Evolutionary conservation across 2,329 filamentous ascomycete species (phyloP), one percentile per base, ranked within the genome.

Genomic region (Dactylellina haptotyla): DNA sequence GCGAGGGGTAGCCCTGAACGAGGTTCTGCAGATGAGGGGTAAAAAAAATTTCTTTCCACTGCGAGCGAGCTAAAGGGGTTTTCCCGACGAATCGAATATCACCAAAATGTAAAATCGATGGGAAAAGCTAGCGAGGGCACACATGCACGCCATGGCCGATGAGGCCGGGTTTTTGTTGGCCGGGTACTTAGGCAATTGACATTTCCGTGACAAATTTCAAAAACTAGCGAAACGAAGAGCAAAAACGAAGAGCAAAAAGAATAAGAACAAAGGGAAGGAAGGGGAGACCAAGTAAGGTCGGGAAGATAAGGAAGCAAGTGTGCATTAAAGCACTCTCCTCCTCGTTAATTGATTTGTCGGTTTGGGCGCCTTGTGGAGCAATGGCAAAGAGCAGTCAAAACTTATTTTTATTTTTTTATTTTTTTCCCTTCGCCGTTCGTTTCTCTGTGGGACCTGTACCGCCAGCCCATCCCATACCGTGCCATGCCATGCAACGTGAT

Each of bases 1-100:
- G 56, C 54, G 69, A 73, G 69, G 69, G 69, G 69, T 73, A 73
- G 59, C 61, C 67, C 59, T 58, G 59, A 45, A 41, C 32, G 51
- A 58, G 63, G 30, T 20, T 57, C 34, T 65, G 53, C 67, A 73
- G 54, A 73, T 73, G 69, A 73, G 69, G 69, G 69, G 69, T 73
- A 73, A 66, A 48, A 43, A 63, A 46, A 63, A 28, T 16, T 25
- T 25, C 37, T 61, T 45, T 50, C 25, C 32, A 41, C 28, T 39
- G 53, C 50, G 50, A 54, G 28, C 20, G 23, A 18, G 23, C 23
- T 10, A 57, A 25, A 48, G 18, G 25, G 46, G 28, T 45, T 25
- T 20, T 8, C 30, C 20, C 51, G 32, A 41, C 51, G 51, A 56
- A 56, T 56, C 10, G 51, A 41, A 56, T 32, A 25, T 56, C 51